These are phyloP conservation scores for Auricularia cornea DNA, from an alignment of 768 basidiomycete species.

Conservation along the genomic window DNA sequence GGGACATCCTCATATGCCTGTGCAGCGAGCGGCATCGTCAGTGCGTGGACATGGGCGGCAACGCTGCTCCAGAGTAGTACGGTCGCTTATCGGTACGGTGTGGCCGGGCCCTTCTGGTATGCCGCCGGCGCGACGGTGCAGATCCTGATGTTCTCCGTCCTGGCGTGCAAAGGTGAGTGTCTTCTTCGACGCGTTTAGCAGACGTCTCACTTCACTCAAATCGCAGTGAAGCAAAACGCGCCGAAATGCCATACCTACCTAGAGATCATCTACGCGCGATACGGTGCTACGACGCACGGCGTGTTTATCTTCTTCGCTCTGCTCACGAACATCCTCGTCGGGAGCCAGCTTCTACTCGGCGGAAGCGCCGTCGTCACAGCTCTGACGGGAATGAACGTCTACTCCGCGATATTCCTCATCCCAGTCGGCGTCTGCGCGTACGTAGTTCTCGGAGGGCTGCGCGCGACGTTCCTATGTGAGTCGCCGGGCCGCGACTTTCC, in stretches of 20 bases:
- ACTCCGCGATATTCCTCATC: constrained; percentile 37
- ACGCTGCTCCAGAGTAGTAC: constrained; percentile 48
- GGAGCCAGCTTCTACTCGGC: constrained; percentile 42
- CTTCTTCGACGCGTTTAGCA: not conserved
- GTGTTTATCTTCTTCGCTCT: constrained; percentile 49
- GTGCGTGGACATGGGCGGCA: constrained; percentile 52
- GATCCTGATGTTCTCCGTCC: constrained; percentile 38
- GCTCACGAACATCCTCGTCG: constrained; percentile 42
- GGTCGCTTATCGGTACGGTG: constrained; percentile 29
- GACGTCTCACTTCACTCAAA: not conserved
- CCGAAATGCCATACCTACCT: not conserved
- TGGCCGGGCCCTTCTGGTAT: constrained; percentile 26
- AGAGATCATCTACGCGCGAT: constrained; percentile 22
- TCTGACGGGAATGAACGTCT: constrained; percentile 37
- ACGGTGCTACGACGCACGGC: constrained; percentile 38
- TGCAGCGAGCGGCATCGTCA: constrained; percentile 26
- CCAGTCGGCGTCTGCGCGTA: constrained; percentile 38
- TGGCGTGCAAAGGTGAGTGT: constrained; percentile 35
- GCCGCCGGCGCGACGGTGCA: constrained; percentile 42
- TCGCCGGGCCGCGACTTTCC: not conserved
- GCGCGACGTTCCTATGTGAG: constrained; percentile 26
- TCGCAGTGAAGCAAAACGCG: not conserved
- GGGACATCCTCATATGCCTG: too few species aligned
- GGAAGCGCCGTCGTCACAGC: constrained; percentile 41
- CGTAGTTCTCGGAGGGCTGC: constrained; percentile 27